Base-by-base conservation (phyloP, 495 filamentous ascomycete genomes). In the Penicillium coprophilum region DNA sequence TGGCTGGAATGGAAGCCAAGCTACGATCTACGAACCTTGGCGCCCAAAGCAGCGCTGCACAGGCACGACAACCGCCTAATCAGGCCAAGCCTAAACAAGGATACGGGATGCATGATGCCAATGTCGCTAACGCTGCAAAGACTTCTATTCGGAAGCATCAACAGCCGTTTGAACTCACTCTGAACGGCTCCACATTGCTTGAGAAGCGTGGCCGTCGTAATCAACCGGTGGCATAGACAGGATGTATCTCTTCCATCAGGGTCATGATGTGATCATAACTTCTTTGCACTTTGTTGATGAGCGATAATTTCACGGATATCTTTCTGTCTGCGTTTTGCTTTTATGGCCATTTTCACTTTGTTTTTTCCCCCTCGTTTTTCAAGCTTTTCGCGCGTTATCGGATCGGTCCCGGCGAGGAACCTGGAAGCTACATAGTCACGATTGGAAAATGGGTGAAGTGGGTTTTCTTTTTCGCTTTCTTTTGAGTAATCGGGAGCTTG, bases 121-220 rank as follows among this genome's bases (percentile, higher is more conserved):
- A 80, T 9, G 87, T 93, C 1, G 87, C 88, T 11, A 87, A 86
- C 20, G 90, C 90, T 6, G 91, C 89, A n/a, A 86, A 85, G 69
- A 83, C 86, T 62, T 85, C 88, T 61, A 89, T 90, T 11, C 76
- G 80, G 56, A 80, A 82, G 53, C 79, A 84, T 47, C 86, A 85
- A 34, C 72, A 76, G 20, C 85, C 88, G 1, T 98, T 98, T 61
- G 94, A 98, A 71, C 80, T 98, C 30, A 96, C 84, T 67, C 75
- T 98, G 15, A 89, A 96, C 56, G 90, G 91, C 54, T 87, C 95
- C 4, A 96, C 92, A 21, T 75, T 98, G 54, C 75, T 98, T 1
- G 92, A 91, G 9, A 81, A 92, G 57, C 80, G 94, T 59, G 82
- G 82, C 9, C 68, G 74, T 46, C 73, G 69, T 40, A 65, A 74